Base-by-base conservation (phyloP, 768 basidiomycete species). In the Lyophyllum atratum region DNA sequence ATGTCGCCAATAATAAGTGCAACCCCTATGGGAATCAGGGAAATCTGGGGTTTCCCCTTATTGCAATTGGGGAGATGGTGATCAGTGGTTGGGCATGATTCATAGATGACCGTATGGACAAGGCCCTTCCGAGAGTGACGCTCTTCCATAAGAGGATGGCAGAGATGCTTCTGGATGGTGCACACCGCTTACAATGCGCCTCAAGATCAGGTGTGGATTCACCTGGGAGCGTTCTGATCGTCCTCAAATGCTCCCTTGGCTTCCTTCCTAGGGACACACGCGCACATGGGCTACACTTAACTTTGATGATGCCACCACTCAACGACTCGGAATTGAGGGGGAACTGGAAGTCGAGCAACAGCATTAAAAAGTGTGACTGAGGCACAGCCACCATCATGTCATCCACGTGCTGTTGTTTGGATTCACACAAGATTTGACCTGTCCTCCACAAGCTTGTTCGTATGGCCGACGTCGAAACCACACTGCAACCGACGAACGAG, bases 401-500 rank as follows among this genome's bases (percentile, higher is more conserved):
- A 33, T 26, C 44, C 62, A 64, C 65, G 59, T 66, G 65, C 46
- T 19, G 33, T 40, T 66, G 62, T 66, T 65, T 64, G 60, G 44
- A 9, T 51, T 54, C 29, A 44, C 54, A 47, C 58, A 52, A 64
- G 64, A 63, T 61, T 55, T 47, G 33, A 50, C 46, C 47, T 19
- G 54, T 58, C 33, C 40, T 52, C 49, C 55, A 33, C 53, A 58
- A 43, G 28, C 29, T 61, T 21, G 52, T 37, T 52, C 60, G 53
- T 62, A 84, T 85, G 84, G 72, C 83, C 65, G 82, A 84, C 76
- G 72, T 73, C 56, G 80, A 82, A 68, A 63, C 75, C 51, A 77
- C 76, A 54, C 77, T 76, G 61, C 72, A 76, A 10, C 59, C 72
- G 29, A 63, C 72, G 59, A 73, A 72, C 52, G 74, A 64, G 43